Base-by-base conservation (phyloP, 2,329 filamentous ascomycete genomes). In the Cladorrhinum sp. region DNA sequence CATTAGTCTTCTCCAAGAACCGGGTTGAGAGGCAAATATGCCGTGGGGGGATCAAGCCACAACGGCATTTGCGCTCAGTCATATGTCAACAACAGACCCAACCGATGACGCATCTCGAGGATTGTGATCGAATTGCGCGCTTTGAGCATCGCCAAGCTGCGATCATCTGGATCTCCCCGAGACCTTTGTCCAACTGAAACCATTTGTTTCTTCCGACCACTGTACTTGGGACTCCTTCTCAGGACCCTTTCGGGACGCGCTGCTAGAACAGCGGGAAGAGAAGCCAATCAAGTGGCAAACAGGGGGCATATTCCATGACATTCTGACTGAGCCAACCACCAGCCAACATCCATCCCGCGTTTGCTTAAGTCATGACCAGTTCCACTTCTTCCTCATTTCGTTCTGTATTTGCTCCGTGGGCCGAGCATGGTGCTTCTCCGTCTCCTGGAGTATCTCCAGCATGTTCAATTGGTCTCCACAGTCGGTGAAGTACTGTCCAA, bases 361-460 rank as follows among this genome's bases (percentile, higher is more conserved):
- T 33, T 23, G 20, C 68, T 67, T 69, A 18, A 67, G 67, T 46
- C n/a, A 46, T 18, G 42, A 2, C 42, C 42, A 46, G 7, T 46
- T 46, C 72, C 71, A 73, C 51, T 64, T 66, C 51, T 62, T 64
- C 62, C 67, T 70, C 67, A 74, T 68, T 46, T 72, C 64, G 23
- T 63, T 60, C 58, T 71, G 71, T 23, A 73, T 69, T 0, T 63
- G 61, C 55, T 70, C 67, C 2, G 73, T 74, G 3, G 73, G 72
- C 8, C 73, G 68, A 7, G 68, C 70, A 51, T 74, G 72, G 24
- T 71, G 67, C 14, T 62, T 65, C 26, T 74, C 71, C 0, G 73
- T 74, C 26, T 62, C 64, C 8, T 65, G 64, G 7, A 74, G 65
- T 26, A 74, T 67, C 9, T 69, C 63, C 2, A 74, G 51, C 58